Evolutionary conservation across 2,329 filamentous ascomycete species (phyloP), one percentile per base, ranked within the genome.

Genomic region (Epichloe glyceriae): DNA sequence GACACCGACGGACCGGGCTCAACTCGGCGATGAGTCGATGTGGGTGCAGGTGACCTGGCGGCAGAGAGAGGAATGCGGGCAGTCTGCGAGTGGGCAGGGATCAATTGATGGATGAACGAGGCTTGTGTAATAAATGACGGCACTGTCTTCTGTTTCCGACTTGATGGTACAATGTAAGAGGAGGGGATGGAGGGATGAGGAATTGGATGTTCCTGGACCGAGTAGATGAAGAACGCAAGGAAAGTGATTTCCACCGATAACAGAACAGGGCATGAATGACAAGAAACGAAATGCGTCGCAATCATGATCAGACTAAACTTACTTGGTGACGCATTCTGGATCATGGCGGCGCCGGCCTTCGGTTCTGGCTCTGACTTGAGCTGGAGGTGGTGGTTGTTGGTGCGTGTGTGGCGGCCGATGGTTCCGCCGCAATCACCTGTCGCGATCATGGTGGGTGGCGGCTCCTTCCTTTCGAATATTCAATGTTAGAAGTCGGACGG

Each of bases 371-470:
- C 45, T n/a, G 33, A 39, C 39, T 47, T 45, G 39, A 33, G 39
- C 10, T 50, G 47, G 30, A 3, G 22, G 41, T 30, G 41, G 12
- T 42, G 12, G 35, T 50, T 30, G 47, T 42, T 52, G 46, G 40
- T 49, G 40, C 14, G 38, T 17, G 47, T 43, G 51, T 50, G 47
- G 51, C 49, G 48, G 45, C 35, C 51, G 40, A 50, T 49, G 51
- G 48, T 47, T 40, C 50, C 48, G 48, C 20, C 51, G 41, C 48
- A 47, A 35, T 42, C 19, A 22, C 15, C 26, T 7, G 22, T 47
- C 38, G 30, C 44, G 26, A 35, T 37, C 20, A 41, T 40, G n/a
- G 41, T 33, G 47, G 47, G 19, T 33, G 47, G 33, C 40, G 26
- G 20, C 30, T 30, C 22, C 46, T 30, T 37, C 35, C 46, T 40